Conservation (phyloP, 495 filamentous ascomycete genomes). For the Xylaria cubensis region DNA sequence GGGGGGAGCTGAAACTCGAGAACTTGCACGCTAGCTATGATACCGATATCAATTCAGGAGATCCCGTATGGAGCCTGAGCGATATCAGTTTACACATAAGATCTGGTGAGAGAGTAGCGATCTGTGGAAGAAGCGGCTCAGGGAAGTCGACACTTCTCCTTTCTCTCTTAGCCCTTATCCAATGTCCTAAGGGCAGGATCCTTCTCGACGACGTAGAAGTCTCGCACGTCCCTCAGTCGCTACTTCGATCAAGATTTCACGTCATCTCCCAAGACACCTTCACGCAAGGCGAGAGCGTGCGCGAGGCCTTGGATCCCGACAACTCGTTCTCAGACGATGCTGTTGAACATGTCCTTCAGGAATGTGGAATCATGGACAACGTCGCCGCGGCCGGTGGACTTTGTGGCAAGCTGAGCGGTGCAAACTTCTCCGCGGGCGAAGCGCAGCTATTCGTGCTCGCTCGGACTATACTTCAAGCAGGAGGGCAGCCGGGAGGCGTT, state of each 20-base stretch:
- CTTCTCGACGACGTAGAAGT: constrained; percentile 46
- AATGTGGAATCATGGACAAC: not conserved
- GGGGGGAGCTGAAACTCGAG: constrained; percentile 39
- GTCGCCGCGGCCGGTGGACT: not conserved
- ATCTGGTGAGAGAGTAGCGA: constrained; percentile 43
- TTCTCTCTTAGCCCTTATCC: constrained; percentile 45
- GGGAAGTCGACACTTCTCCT: constrained; percentile 51
- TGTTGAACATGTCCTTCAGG: not conserved
- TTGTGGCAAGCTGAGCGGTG: not conserved
- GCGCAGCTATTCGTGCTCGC: constrained; percentile 37
- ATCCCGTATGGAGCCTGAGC: constrained; percentile 34
- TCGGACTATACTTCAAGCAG: constrained; percentile 33
- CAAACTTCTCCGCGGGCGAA: constrained; percentile 38
- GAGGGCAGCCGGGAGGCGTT: not conserved
- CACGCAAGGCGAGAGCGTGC: constrained; percentile 18
- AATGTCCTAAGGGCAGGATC: constrained; percentile 39
- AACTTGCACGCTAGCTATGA: constrained; percentile 39
- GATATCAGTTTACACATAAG: constrained; percentile 42
- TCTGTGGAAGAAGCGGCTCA: constrained; percentile 46
- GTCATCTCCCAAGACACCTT: constrained; percentile 54
- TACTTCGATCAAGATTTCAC: constrained; percentile 43
- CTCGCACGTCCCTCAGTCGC: constrained; percentile 31
- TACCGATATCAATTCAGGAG: not conserved
- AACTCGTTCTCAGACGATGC: constrained; percentile 23
- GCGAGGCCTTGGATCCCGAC: constrained; percentile 6